Evolutionary conservation across 2,329 filamentous ascomycete species (phyloP), one percentile per base, ranked within the genome.

Genomic region (Dactylonectria estremocensis): DNA sequence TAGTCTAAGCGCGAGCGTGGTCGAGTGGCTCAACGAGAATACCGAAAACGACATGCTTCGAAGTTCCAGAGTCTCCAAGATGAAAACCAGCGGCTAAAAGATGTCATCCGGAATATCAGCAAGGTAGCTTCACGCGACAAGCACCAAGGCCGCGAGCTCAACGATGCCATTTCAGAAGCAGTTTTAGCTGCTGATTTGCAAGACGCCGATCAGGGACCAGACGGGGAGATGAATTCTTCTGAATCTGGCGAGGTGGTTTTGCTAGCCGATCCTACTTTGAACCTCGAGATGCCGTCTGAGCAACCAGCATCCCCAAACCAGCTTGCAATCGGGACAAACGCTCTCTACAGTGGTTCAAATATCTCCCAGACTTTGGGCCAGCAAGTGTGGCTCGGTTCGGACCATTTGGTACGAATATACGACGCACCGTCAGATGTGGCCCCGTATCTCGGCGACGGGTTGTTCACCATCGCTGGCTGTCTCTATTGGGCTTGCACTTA

Each of bases 1-100:
- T 57, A 76, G 74, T 67, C 73, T 18, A 76, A 73, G 49, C 73
- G 72, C 3, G 74, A 76, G 59, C 71, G 74, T 45, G 75, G 74
- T 45, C 74, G 69, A 57, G 48, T 74, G 31, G 74, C 74, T 5
- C 74, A 76, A 58, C 70, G 74, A 18, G 72, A 76, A 24, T 76
- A 76, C 57, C 71, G 74, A 11, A 76, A 76, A 22, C 69, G 74
- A 1, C 74, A 76, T 56, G 72, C 68, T 5, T 74, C 72, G 28
- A 74, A 63, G 35, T 76, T 76, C 37, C 69, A 71, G 28, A 69
- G 31, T 3, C 69, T 76, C n/a, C 69, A 76, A 48, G 74, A 76
- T 4, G 74, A 76, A 31, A 76, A 76, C 1, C 67, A 68, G 49
- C 68, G 65, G n/a, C 45, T 76, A 28, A 70, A 66, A 35, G 64